Percentiles rank a stretch among this genome's conserved stretches.
Conservation (phyloP, 768 basidiomycete species). For the Hericium rajendrae region DNA sequence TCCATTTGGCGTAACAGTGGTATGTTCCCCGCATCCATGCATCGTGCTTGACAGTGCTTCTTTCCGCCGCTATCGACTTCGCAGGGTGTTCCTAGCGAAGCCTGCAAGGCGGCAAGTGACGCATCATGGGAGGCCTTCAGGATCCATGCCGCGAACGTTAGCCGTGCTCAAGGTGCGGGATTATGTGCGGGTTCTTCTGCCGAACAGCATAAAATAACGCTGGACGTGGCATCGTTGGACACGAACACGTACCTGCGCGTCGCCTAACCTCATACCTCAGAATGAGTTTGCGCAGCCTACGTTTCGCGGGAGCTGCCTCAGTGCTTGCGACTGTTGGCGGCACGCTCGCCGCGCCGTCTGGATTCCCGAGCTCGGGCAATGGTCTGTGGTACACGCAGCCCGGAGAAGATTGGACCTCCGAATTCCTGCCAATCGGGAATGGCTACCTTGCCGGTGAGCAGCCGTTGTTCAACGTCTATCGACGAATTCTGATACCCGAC, state of each 20-base stretch:
- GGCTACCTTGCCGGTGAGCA: conserved; percentile 53
- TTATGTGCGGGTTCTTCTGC: too few relatives aligned
- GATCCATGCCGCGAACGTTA: too few relatives aligned
- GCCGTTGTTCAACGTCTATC: not conserved
- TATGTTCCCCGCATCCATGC: too few relatives aligned
- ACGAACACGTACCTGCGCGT: too few relatives aligned
- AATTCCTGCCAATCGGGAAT: conserved; percentile 66
- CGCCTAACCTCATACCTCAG: too few relatives aligned
- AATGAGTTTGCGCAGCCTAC: not conserved
- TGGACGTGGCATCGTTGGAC: too few relatives aligned
- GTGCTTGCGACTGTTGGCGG: not conserved
- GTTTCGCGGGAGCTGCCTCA: not conserved
- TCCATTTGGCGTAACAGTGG: too few relatives aligned
- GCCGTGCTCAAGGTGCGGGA: too few relatives aligned
- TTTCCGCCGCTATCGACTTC: too few relatives aligned
- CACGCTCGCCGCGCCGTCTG: conserved; percentile 20
- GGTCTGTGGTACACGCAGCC: conserved; percentile 59
- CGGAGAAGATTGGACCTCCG: conserved; percentile 44
- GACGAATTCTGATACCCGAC: not conserved
- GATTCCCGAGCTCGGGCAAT: conserved; percentile 64
- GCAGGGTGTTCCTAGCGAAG: too few relatives aligned
- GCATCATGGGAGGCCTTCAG: not conserved
- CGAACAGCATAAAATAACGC: too few relatives aligned
- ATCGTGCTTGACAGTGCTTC: too few relatives aligned
- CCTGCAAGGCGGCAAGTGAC: not conserved